Evolutionary conservation across 139 green algal genomes (phyloP).

Genomic region (Chlamydomonas schloesseri): DNA sequence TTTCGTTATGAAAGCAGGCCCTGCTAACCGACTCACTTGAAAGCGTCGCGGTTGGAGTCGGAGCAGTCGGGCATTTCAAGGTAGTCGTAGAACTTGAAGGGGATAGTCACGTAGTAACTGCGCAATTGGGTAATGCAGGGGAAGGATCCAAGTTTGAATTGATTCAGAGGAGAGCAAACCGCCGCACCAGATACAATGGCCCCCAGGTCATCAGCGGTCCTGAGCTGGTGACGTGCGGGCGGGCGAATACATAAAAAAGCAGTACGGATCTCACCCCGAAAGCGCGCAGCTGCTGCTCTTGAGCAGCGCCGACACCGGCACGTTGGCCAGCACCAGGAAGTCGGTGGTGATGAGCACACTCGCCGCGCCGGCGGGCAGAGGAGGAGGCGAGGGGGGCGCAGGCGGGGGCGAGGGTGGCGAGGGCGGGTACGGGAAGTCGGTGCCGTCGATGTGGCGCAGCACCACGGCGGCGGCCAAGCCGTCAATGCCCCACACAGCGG

Average conservation of each 20-base stretch:
- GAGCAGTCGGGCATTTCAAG: not conserved
- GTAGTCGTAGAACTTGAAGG: not conserved
- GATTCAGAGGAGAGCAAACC: too few relatives aligned
- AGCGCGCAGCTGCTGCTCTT: not conserved
- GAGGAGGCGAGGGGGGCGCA: not conserved
- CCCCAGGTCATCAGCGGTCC: too few relatives aligned
- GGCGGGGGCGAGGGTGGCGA: constrained; percentile 1
- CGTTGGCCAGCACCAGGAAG: constrained; percentile 12
- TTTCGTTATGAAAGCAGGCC: too few relatives aligned
- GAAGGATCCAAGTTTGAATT: too few relatives aligned
- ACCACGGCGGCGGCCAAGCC: constrained; percentile 22
- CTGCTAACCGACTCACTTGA: too few relatives aligned
- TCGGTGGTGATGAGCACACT: constrained; percentile 11
- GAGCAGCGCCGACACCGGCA: not conserved
- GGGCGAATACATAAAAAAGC: too few relatives aligned
- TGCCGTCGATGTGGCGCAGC: constrained; percentile 9
- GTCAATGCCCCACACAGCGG: not conserved
- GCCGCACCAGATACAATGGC: too few relatives aligned
- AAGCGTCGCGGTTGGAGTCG: not conserved
- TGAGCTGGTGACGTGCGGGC: too few relatives aligned
- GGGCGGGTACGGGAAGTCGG: not conserved
- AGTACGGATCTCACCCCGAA: not conserved
- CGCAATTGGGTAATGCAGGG: too few relatives aligned
- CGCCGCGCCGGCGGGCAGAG: not conserved
- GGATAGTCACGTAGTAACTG: not conserved